Percentiles rank a stretch among this genome's conserved stretches.
These are phyloP conservation scores for Claviceps sp. DNA, from an alignment of 2,329 filamentous ascomycete species.

Conservation along the genomic window DNA sequence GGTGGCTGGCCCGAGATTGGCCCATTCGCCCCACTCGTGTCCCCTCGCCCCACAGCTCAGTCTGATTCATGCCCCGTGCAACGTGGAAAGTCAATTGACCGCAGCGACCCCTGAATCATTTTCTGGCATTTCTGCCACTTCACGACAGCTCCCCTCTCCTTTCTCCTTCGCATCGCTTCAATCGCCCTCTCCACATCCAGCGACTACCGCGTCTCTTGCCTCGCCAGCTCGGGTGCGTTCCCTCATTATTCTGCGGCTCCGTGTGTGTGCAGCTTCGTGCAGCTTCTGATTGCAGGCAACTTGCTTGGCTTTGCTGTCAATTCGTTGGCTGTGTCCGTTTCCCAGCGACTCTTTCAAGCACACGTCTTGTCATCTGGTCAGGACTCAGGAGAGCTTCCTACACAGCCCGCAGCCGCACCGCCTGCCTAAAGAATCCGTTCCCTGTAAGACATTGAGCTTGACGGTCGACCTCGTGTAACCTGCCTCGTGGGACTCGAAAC, in stretches of 20 bases:
- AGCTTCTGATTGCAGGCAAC: neutral
- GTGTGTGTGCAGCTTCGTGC: neutral
- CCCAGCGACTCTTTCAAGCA: neutral
- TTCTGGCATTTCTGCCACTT: neutral
- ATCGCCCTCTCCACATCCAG: neutral
- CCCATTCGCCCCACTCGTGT: neutral
- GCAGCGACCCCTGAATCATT: neutral
- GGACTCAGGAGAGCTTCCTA: neutral
- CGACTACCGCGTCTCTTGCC: constrained; percentile 1
- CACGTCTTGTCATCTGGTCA: neutral
- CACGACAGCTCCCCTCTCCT: neutral
- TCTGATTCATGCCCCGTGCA: neutral
- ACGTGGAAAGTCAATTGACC: neutral
- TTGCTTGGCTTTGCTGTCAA: neutral
- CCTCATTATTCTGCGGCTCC: neutral
- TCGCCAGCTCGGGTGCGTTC: constrained; percentile 2
- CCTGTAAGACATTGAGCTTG: constrained; percentile 2
- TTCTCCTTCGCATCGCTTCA: neutral
- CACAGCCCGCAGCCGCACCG: neutral
- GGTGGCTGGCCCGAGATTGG: neutral
- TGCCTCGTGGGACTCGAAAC: neutral
- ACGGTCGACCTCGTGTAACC: constrained; percentile 2
- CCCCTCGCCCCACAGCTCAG: neutral
- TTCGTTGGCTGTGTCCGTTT: neutral
- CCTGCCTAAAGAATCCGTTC: neutral